These are phyloP conservation scores for Termitomyces sp. DNA, from an alignment of 1,284 basidiomycete species.

Conservation along the genomic window DNA sequence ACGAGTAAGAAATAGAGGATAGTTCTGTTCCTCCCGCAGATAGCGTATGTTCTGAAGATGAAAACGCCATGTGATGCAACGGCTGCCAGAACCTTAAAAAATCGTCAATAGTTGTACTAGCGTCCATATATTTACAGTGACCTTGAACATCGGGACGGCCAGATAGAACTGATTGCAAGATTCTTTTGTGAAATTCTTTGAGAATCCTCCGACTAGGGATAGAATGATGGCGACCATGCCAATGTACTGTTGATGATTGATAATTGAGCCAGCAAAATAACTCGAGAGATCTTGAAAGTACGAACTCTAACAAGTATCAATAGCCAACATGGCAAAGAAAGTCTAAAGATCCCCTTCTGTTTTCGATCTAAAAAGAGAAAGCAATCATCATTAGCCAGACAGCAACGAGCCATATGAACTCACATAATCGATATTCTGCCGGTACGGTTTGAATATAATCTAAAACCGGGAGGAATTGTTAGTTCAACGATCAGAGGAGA, in stretches of 20 bases:
- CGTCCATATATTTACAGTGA: background rate
- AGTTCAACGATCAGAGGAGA: background rate
- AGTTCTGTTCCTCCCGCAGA: slow-evolving; percentile 11
- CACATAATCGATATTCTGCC: slow-evolving; percentile 17
- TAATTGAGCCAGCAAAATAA: background rate
- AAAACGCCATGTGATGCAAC: slow-evolving; percentile 19
- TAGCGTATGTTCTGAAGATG: slow-evolving; percentile 19
- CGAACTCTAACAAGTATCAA: slow-evolving; percentile 16
- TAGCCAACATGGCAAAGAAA: slow-evolving; percentile 19
- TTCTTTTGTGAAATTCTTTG: slow-evolving; percentile 11
- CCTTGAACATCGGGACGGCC: slow-evolving; percentile 16
- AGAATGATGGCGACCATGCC: slow-evolving; percentile 17
- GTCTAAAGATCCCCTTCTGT: slow-evolving; percentile 13
- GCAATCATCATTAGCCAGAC: background rate
- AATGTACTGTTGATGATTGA: slow-evolving; percentile 12
- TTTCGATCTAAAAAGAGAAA: slow-evolving; percentile 10
- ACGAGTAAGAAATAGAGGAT: slow-evolving; percentile 16
- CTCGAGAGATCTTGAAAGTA: background rate
- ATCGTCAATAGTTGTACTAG: background rate
- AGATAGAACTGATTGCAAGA: slow-evolving; percentile 14
- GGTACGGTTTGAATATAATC: slow-evolving; percentile 19
- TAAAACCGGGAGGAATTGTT: background rate
- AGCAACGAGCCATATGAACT: background rate
- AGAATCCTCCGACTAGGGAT: slow-evolving; percentile 15
- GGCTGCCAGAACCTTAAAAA: slow-evolving; percentile 14